Evolutionary conservation across 441 rosid species (phyloP), one percentile per base, ranked within the genome.

Genomic region (Corymbia citriodora): DNA sequence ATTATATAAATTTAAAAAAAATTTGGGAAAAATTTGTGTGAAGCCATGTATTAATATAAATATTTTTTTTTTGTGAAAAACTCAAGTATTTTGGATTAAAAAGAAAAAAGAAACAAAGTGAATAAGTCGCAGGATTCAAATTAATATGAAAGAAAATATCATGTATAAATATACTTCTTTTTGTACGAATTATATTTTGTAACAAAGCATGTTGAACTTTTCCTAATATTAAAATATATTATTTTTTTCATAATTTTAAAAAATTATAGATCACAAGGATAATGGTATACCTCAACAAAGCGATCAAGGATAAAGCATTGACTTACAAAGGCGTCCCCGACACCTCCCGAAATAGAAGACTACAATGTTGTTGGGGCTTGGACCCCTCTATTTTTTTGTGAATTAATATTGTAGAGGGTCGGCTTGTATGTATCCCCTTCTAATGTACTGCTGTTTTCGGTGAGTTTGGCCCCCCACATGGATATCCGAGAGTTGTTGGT

Each of bases 11-110:
- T 68, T 31, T 68, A 68, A 68, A 68, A 11, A 68, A 68, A 17
- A 8, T 8, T n/a, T 31, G 40, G 21, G 16, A 68, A 68, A 29
- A 7, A 68, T 40, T 40, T 31, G 74, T n/a, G 11, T 33, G 11
- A 68, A 31, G 5, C 40, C 74, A 68, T 9, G 74, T 31, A 40
- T 68, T 8, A 31, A 15, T 15, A 68, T 31, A 3, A 14, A 8
- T n/a, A n/a, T n/a, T n/a, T n/a, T n/a, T n/a, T n/a, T n/a, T 16
- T 8, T 19, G 0, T 29, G 23, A 68, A 68, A n/a, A 31, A 2
- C 31, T 68, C n/a, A 9, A 16, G 11, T 68, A 16, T 31, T 9
- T n/a, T 10, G 10, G 74, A 68, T 68, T 63, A 5, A 15, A n/a
- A 15, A n/a, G 27, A 65, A n/a, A 15, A 65, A 36, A 36, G n/a